These are phyloP conservation scores for Aspergillus pseudoglaucus DNA, from an alignment of 2,329 filamentous ascomycete species.

Conservation along the genomic window DNA sequence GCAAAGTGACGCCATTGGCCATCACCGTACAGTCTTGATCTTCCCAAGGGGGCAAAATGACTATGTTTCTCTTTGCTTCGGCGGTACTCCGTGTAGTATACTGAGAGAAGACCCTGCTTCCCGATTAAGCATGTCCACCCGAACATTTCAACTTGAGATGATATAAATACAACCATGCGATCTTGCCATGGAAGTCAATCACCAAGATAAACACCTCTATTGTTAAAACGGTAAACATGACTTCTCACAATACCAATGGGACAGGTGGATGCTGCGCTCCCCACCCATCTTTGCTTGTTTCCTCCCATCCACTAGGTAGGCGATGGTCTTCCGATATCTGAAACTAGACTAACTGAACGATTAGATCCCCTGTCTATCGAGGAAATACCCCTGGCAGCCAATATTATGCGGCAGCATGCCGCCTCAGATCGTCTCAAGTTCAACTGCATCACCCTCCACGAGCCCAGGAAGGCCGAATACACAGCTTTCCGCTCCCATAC, in stretches of 20 bases:
- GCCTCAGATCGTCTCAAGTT: conserved; percentile 27
- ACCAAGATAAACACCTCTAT: neutral
- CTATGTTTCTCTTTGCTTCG: neutral
- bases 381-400: conserved; percentile 9
- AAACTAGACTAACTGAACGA: neutral
- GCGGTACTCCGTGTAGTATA: neutral
- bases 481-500: conserved; percentile 26
- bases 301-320: neutral
- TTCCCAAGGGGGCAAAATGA: neutral
- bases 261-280: neutral
- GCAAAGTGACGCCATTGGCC: conserved; percentile 10
- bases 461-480: conserved; percentile 31
- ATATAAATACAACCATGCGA: neutral
- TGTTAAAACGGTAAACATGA: neutral
- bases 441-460: conserved; percentile 50
- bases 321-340: neutral
- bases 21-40: neutral
- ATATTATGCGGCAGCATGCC: conserved; percentile 9
- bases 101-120: neutral
- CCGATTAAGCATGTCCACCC: neutral
- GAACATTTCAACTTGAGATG: neutral
- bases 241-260: neutral
- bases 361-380: conserved; percentile 9
- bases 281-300: neutral
- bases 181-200: neutral